Evolutionary conservation across 2,329 filamentous ascomycete species (phyloP).

Genomic region (Fusarium begoniae): DNA sequence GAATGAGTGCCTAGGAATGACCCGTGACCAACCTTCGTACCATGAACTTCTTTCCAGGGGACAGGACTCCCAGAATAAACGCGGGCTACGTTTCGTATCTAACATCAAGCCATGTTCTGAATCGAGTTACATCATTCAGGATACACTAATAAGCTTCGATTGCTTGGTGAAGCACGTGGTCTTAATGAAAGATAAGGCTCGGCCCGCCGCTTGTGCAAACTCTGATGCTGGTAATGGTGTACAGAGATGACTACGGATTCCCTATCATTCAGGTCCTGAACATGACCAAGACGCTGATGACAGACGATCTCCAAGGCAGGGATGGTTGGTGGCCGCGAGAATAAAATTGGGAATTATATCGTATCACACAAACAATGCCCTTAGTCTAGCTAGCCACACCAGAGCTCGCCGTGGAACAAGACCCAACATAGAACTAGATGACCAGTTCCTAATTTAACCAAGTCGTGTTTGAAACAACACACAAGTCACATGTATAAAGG

Average conservation of each 20-base stretch:
- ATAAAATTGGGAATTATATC: not conserved
- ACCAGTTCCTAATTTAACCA: not conserved
- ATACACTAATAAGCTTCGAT: slow-evolving; percentile 1
- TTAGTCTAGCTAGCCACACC: not conserved
- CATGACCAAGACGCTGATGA: not conserved
- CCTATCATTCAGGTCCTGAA: not conserved
- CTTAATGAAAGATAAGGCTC: slow-evolving; percentile 26
- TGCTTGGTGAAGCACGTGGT: slow-evolving; percentile 10
- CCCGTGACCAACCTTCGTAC: not conserved
- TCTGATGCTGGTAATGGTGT: slow-evolving; percentile 8
- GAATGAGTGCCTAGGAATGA: not conserved
- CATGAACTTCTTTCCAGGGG: not conserved
- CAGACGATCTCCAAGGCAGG: not conserved
- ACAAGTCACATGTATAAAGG: not conserved
- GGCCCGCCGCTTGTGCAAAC: slow-evolving; percentile 34
- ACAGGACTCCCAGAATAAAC: not conserved
- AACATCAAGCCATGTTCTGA: not conserved
- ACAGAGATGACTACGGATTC: not conserved
- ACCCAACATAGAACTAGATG: not conserved
- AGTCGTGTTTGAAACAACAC: not conserved
- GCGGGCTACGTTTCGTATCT: not conserved
- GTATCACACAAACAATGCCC: not conserved
- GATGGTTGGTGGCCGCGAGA: not conserved
- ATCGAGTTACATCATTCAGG: not conserved
- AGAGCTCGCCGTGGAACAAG: not conserved